These are phyloP conservation scores for Hawksworthiomyces lignivorus DNA, from an alignment of 2,329 filamentous ascomycete genomes.

Conservation along the genomic window DNA sequence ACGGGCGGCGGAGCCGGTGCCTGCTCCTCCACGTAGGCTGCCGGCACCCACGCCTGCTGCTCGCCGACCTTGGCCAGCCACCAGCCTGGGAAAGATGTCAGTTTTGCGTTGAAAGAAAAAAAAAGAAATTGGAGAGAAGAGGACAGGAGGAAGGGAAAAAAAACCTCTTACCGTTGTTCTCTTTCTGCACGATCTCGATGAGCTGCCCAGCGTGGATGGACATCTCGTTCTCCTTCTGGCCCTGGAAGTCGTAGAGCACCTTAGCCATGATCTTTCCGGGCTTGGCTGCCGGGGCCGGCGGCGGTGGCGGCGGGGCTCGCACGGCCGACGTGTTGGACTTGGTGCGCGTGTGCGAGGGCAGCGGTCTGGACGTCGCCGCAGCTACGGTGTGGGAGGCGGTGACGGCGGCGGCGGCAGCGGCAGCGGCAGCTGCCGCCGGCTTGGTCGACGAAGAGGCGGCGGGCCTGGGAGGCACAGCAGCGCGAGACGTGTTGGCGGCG, in stretches of 20 bases:
- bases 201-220: conserved; percentile 72
- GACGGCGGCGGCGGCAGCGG: conserved; percentile 9
- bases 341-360: conserved; percentile 48
- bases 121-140: background rate
- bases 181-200: conserved; percentile 86
- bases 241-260: conserved; percentile 86
- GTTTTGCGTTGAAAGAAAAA: conserved; percentile 18
- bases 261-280: conserved; percentile 72
- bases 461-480: no score
- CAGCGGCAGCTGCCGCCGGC: conserved; percentile 9
- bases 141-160: background rate
- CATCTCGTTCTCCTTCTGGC: conserved; percentile 78
- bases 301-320: conserved; percentile 57
- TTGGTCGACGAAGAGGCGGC: no score
- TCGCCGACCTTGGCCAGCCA: conserved; percentile 74
- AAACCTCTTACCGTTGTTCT: conserved; percentile 74
- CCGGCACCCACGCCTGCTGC: conserved; percentile 87
- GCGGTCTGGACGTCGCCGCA: conserved; percentile 45
- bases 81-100: no score
- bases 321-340: conserved; percentile 42
- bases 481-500: background rate
- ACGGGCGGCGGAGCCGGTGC: conserved; percentile 51
- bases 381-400: conserved; percentile 23
- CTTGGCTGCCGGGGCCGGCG: conserved; percentile 60
- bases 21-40: conserved; percentile 87